Percentiles rank a stretch among this genome's conserved stretches.
Evolutionary conservation across 2,329 filamentous ascomycete species (phyloP).

Genomic region (Monosporascus cannonballus): DNA sequence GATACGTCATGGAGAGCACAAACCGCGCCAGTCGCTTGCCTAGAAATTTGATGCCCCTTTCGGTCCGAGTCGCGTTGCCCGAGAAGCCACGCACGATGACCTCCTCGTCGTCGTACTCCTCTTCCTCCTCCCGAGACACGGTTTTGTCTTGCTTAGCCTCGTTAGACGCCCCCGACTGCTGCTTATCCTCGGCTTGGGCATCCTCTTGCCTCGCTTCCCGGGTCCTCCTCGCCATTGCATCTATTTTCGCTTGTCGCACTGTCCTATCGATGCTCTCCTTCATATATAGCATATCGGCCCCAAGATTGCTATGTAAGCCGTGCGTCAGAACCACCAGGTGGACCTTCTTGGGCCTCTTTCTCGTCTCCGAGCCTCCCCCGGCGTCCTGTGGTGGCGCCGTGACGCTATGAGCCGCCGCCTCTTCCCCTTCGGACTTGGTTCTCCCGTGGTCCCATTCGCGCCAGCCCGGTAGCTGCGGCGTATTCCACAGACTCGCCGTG

Average conservation of each 20-base stretch:
- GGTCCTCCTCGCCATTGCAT: constrained; percentile 56
- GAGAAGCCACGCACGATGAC: constrained; percentile 86
- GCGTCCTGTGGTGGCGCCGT: constrained; percentile 13
- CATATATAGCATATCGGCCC: constrained; percentile 92
- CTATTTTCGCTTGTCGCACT: constrained; percentile 65
- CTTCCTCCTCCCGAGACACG: constrained; percentile 32
- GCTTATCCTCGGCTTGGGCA: constrained; percentile 13
- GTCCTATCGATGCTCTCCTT: constrained; percentile 95
- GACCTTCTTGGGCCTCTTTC: constrained; percentile 63
- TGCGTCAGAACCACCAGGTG: constrained; percentile 92
- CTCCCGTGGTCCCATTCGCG: constrained; percentile 33
- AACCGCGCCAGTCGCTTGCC: constrained; percentile 92
- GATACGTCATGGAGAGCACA: constrained; percentile 83
- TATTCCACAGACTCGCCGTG: constrained; percentile 87
- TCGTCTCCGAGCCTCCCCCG: constrained; percentile 14
- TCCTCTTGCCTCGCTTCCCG: constrained; percentile 32
- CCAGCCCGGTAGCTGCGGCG: constrained; percentile 71
- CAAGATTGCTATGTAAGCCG: constrained; percentile 90
- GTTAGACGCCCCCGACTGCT: constrained; percentile 21
- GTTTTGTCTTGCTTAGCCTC: constrained; percentile 10
- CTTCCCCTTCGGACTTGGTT: constrained; percentile 18
- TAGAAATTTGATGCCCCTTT: constrained; percentile 93
- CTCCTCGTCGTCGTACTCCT: constrained; percentile 70
- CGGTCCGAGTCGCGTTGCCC: constrained; percentile 85
- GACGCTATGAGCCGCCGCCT: constrained; percentile 12